Evolutionary conservation across 805 yeast genomes (phyloP).

Genomic region (Yarrowia sp.): DNA sequence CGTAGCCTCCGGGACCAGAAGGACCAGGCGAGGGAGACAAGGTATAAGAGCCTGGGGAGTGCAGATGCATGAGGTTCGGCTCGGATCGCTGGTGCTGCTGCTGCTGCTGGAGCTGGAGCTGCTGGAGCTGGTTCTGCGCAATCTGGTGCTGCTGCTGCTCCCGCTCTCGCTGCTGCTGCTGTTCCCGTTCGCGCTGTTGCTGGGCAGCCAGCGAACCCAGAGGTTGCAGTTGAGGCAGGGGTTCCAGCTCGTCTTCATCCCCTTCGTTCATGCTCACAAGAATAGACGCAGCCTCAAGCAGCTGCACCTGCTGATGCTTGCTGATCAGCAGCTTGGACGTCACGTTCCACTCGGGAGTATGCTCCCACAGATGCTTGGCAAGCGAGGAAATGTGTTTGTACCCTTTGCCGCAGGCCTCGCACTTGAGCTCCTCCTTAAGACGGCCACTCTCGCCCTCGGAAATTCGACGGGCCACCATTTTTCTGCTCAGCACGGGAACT

Average conservation of each 20-base stretch:
- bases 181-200: slow-evolving; percentile 18
- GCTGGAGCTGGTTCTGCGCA: slow-evolving; percentile 29
- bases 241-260: slow-evolving; percentile 43
- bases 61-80: slow-evolving; percentile 18
- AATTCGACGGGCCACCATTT: slow-evolving; percentile 81
- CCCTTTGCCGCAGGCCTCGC: slow-evolving; percentile 92
- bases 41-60: slow-evolving; percentile 7
- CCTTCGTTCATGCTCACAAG: slow-evolving; percentile 71
- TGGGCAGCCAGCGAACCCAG: slow-evolving; percentile 13
- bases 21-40: slow-evolving; percentile 1
- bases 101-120: too few relatives aligned
- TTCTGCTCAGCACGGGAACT: slow-evolving; percentile 45
- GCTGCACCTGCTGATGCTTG: slow-evolving; percentile 88
- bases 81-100: slow-evolving; percentile 28
- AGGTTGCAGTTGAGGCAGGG: slow-evolving; percentile 16
- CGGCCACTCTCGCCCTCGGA: slow-evolving; percentile 88
- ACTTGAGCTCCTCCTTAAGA: slow-evolving; percentile 79
- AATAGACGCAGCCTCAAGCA: slow-evolving; percentile 74
- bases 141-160: slow-evolving; percentile 28
- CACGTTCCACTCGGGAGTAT: slow-evolving; percentile 92
- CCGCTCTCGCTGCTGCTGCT: slow-evolving; percentile 25
- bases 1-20: too few relatives aligned
- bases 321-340: slow-evolving; percentile 80
- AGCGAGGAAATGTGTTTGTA: slow-evolving; percentile 87
- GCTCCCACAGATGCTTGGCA: slow-evolving; percentile 92